These are phyloP conservation scores for Xylaria sp. DNA, from an alignment of 2,329 filamentous ascomycete genomes.

Conservation along the genomic window DNA sequence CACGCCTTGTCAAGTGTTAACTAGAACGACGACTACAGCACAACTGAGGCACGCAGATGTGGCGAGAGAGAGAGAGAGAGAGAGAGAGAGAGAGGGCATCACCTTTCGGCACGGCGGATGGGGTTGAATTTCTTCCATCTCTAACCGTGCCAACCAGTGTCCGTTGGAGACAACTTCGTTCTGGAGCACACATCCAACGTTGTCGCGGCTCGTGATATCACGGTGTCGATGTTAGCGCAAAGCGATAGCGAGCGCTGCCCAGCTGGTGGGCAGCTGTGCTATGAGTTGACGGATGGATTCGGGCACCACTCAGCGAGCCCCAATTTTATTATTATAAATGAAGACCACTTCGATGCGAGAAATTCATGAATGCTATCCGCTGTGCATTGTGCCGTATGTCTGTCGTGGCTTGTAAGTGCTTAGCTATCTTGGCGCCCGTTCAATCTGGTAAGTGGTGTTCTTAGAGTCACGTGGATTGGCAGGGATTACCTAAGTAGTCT, in stretches of 20 bases:
- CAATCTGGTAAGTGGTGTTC: too few species aligned
- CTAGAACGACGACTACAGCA: neutral
- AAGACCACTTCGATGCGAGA: neutral
- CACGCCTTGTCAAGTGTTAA: constrained; percentile 34
- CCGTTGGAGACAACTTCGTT: neutral
- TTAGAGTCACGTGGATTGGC: too few species aligned
- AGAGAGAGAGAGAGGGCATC: neutral
- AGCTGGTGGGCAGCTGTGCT: neutral
- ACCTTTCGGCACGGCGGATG: neutral
- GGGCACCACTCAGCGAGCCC: neutral
- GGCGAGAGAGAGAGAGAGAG: neutral
- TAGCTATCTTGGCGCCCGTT: too few species aligned
- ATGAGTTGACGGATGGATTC: too few species aligned
- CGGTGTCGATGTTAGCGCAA: too few species aligned
- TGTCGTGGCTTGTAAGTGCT: neutral
- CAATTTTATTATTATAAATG: neutral
- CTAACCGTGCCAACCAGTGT: neutral
- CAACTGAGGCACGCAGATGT: neutral
- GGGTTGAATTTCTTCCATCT: neutral
- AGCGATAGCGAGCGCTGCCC: neutral
- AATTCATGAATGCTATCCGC: neutral
- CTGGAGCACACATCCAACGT: neutral
- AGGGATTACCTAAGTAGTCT: too few species aligned
- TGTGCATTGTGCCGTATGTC: neutral
- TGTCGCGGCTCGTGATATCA: neutral